Evolutionary conservation across 352 stramenopile genomes (phyloP).

Genomic region (Phytophthora niederhauseri): DNA sequence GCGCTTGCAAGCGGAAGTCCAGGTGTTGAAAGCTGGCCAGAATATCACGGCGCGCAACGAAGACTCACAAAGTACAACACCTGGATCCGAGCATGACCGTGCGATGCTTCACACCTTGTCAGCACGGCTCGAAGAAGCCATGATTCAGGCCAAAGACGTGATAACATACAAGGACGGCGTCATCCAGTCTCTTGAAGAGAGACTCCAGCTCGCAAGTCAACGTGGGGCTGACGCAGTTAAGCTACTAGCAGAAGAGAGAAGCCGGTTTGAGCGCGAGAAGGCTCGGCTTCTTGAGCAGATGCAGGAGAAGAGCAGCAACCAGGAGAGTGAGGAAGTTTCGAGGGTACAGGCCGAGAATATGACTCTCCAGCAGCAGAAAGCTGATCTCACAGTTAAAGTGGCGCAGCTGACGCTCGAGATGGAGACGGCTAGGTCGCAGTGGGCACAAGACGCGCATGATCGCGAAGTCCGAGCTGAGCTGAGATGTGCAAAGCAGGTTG

Average conservation of each 20-base stretch:
- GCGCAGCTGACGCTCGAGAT: conserved; percentile 41
- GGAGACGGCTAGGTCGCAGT: conserved; percentile 31
- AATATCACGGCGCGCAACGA: background rate
- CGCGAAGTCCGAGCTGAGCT: conserved; percentile 26
- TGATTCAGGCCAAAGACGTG: conserved; percentile 72
- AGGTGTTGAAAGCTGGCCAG: conserved; percentile 38
- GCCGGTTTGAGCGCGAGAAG: conserved; percentile 28
- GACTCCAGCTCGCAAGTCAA: conserved; percentile 40
- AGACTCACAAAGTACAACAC: background rate
- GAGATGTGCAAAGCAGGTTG: conserved; percentile 17
- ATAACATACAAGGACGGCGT: conserved; percentile 69
- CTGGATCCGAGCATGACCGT: conserved; percentile 35
- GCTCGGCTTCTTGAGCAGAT: conserved; percentile 28
- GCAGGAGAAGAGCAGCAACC: conserved; percentile 16
- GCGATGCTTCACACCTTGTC: conserved; percentile 64
- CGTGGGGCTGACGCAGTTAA: conserved; percentile 21
- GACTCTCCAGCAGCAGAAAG: conserved; percentile 37
- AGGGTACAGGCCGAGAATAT: conserved; percentile 19
- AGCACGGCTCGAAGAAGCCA: conserved; percentile 55
- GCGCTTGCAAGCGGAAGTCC: conserved; percentile 51
- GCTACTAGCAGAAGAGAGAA: conserved; percentile 24
- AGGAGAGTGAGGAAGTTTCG: conserved; percentile 21
- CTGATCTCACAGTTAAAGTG: conserved; percentile 37
- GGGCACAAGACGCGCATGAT: conserved; percentile 27
- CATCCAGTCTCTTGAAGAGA: conserved; percentile 57